phyloP scores from a whole-genome alignment of 495 filamentous ascomycete species.

The Jackrogersella multiformis region DNA sequence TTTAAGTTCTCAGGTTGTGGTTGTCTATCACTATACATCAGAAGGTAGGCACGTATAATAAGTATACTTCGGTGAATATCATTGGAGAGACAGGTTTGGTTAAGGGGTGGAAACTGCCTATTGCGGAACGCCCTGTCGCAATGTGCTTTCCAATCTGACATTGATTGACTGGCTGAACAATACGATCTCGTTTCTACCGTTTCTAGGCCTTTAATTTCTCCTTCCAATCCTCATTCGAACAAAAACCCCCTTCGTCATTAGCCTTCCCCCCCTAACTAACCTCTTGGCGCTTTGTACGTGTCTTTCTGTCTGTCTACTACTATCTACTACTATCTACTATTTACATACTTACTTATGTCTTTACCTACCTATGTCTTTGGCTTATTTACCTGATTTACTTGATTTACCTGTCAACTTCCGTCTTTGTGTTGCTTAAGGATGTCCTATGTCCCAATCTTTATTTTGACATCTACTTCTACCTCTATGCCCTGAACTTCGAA shows the following conservation, averaged over 20 bases:
- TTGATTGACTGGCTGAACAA: slow-evolving; percentile 4
- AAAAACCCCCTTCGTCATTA: slow-evolving; percentile 9
- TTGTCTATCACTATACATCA: background rate
- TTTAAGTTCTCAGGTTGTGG: background rate
- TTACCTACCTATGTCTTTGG: too few relatives aligned
- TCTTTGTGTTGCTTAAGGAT: slow-evolving; percentile 23
- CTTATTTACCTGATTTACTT: background rate
- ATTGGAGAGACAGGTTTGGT: slow-evolving; percentile 14
- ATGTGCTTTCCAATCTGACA: slow-evolving; percentile 11
- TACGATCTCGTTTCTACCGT: background rate
- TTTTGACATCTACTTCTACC: slow-evolving; percentile 1
- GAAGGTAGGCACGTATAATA: slow-evolving; percentile 1
- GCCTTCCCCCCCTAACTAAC: slow-evolving; percentile 1
- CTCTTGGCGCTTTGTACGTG: slow-evolving; percentile 33
- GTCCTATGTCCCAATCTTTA: slow-evolving; percentile 6
- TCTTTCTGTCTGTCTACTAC: slow-evolving; percentile 1
- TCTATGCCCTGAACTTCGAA: slow-evolving; percentile 11
- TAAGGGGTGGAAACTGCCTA: slow-evolving; percentile 27
- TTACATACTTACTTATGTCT: too few relatives aligned
- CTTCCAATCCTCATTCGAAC: slow-evolving; percentile 9
- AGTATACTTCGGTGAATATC: too few relatives aligned
- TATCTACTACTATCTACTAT: too few relatives aligned
- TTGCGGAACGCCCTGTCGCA: slow-evolving; percentile 23
- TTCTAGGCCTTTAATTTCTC: slow-evolving; percentile 10
- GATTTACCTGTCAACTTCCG: background rate